Conservation (phyloP, 2,329 filamentous ascomycete genomes). For the Waltergamsia citrina region DNA sequence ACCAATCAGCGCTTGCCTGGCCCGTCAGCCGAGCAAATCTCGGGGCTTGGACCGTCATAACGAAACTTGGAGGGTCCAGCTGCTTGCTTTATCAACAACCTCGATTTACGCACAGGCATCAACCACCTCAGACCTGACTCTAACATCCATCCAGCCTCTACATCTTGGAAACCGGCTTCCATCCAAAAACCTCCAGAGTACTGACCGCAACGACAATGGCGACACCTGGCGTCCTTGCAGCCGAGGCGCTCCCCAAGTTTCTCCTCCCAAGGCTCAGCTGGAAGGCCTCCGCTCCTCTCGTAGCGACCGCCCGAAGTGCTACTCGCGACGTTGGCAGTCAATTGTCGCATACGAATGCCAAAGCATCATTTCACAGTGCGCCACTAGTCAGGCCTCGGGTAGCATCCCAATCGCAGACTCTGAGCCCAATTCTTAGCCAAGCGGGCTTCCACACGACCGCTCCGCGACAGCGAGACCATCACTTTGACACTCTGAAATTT, state of each 20-base stretch:
- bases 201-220: constrained; percentile 15
- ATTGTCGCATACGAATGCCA: constrained; percentile 6
- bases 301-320: constrained; percentile 15
- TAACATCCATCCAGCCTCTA: background rate
- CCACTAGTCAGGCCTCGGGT: constrained; percentile 6
- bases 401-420: constrained; percentile 7
- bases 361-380: constrained; percentile 10
- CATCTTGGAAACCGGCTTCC: background rate
- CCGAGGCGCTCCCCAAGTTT: constrained; percentile 39
- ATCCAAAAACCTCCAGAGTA: background rate
- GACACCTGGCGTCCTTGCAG: constrained; percentile 14
- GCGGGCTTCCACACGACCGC: constrained; percentile 57
- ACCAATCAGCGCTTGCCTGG: no score
- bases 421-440: constrained; percentile 21
- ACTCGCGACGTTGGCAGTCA: constrained; percentile 11
- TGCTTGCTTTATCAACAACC: background rate
- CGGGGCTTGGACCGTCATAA: background rate
- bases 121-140: no score
- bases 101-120: no score
- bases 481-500: constrained; percentile 97
- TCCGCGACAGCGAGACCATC: constrained; percentile 62
- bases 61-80: background rate
- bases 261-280: constrained; percentile 48
- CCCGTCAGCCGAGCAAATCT: no score
- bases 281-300: constrained; percentile 19